A percentile compares a stretch with the other conserved stretches of the same genome.
These are phyloP conservation scores for Neofusicoccum laricinum DNA, from an alignment of 2,329 filamentous ascomycete genomes.

Conservation along the genomic window DNA sequence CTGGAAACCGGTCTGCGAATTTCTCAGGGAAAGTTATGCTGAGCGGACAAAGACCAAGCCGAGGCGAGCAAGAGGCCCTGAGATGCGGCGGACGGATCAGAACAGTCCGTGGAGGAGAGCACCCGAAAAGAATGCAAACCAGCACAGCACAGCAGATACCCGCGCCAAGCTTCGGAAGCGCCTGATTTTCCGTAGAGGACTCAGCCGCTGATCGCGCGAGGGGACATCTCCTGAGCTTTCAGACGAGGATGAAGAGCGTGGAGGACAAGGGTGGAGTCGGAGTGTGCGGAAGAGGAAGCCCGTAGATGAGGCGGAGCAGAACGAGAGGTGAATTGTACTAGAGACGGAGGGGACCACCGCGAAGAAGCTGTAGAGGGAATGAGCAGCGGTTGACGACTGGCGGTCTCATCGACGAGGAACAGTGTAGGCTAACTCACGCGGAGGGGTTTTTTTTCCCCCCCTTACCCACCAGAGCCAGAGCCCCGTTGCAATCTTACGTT, in stretches of 20 bases:
- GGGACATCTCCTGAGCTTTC: slow-evolving; percentile 25
- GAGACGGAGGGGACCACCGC: no score
- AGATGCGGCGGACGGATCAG: slow-evolving; percentile 23
- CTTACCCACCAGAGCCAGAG: no score
- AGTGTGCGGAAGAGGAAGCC: slow-evolving; percentile 4
- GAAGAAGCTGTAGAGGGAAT: no score
- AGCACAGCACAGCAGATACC: background rate
- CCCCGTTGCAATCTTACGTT: no score
- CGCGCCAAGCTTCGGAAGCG: slow-evolving; percentile 23
- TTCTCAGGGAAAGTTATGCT: slow-evolving; percentile 74
- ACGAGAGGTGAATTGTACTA: no score
- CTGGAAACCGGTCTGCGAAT: slow-evolving; percentile 82
- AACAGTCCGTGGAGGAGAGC: slow-evolving; percentile 30
- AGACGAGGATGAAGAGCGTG: slow-evolving; percentile 36
- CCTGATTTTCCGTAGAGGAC: slow-evolving; percentile 35
- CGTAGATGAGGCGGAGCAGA: no score
- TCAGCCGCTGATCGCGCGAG: slow-evolving; percentile 26
- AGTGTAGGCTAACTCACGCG: no score
- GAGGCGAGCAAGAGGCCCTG: slow-evolving; percentile 7
- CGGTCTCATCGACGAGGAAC: no score
- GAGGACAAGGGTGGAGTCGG: slow-evolving; percentile 24
- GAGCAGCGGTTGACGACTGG: no score
- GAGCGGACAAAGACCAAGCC: slow-evolving; percentile 40
- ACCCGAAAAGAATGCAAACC: slow-evolving; percentile 3
- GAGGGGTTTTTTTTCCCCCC: no score